A percentile compares a stretch with the other conserved stretches of the same genome.
phyloP scores from a whole-genome alignment of 2,329 filamentous ascomycete genomes.

The Aspergillus candidus region DNA sequence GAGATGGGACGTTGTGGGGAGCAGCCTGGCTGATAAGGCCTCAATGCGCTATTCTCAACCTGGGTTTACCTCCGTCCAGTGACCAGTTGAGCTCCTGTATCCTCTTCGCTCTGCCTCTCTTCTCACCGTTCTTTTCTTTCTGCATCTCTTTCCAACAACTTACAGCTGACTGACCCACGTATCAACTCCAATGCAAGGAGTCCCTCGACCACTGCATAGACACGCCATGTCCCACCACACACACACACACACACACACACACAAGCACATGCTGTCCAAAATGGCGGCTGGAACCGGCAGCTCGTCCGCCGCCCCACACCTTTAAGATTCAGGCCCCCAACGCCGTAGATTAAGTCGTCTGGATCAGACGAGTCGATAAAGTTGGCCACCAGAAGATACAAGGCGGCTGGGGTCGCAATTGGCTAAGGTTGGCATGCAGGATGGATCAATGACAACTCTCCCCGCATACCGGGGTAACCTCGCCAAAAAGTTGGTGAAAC shows the following conservation, averaged over 20 bases:
- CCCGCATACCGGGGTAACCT: conserved; percentile 12
- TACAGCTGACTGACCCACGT: no score
- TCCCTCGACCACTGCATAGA: no score
- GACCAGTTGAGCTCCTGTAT: conserved; percentile 2
- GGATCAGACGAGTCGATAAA: neutral
- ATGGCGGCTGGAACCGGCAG: no score
- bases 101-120: neutral
- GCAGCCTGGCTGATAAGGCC: conserved; percentile 8
- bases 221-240: no score
- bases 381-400: neutral
- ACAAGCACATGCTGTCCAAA: no score
- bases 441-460: neutral
- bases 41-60: neutral
- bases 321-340: no score
- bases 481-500: neutral
- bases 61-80: conserved; percentile 1
- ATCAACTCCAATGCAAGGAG: no score
- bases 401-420: neutral
- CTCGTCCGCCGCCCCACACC: no score
- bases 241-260: no score
- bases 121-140: no score
- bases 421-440: neutral
- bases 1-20: conserved; percentile 8
- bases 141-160: no score
- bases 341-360: no score